phyloP scores from a whole-genome alignment of 345 rosid genomes.

The Microthlaspi erraticum region DNA sequence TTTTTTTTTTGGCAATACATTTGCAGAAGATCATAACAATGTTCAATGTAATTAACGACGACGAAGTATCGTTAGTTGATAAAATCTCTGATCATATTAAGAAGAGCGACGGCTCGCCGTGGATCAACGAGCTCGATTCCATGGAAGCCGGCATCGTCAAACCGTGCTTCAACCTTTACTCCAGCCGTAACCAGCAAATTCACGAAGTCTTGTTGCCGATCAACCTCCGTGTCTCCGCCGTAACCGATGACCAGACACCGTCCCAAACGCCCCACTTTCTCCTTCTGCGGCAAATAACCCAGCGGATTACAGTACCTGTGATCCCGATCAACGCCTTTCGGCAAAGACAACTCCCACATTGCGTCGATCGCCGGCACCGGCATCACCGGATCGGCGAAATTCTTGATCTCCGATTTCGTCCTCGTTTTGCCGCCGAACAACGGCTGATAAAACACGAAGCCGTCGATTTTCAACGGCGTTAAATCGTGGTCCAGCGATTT shows the following conservation, averaged over 20 bases:
- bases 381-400: conserved; percentile 43
- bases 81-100: conserved; percentile 45
- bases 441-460: conserved; percentile 46
- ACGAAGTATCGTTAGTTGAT: conserved; percentile 18
- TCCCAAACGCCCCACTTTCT: conserved; percentile 36
- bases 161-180: conserved; percentile 48
- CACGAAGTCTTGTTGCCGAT: conserved; percentile 49
- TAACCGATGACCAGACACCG: conserved; percentile 50
- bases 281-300: conserved; percentile 40
- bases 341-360: conserved; percentile 44
- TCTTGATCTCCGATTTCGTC: conserved; percentile 35
- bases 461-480: conserved; percentile 45
- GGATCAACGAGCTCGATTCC: conserved; percentile 49
- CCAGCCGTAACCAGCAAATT: conserved; percentile 40
- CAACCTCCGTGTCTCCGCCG: conserved; percentile 42
- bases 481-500: conserved; percentile 40
- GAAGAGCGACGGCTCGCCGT: conserved; percentile 40
- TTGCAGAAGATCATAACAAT: too few relatives aligned
- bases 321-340: conserved; percentile 44
- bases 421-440: conserved; percentile 42
- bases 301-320: conserved; percentile 49
- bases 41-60: too few relatives aligned
- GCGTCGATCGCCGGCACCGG: conserved; percentile 47
- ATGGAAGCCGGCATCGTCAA: conserved; percentile 50
- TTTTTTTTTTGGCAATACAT: too few relatives aligned